A percentile compares a stretch with the other conserved stretches of the same genome.
These are phyloP conservation scores for Penicillium sp. DNA, from an alignment of 2,329 filamentous ascomycete genomes.

Conservation along the genomic window DNA sequence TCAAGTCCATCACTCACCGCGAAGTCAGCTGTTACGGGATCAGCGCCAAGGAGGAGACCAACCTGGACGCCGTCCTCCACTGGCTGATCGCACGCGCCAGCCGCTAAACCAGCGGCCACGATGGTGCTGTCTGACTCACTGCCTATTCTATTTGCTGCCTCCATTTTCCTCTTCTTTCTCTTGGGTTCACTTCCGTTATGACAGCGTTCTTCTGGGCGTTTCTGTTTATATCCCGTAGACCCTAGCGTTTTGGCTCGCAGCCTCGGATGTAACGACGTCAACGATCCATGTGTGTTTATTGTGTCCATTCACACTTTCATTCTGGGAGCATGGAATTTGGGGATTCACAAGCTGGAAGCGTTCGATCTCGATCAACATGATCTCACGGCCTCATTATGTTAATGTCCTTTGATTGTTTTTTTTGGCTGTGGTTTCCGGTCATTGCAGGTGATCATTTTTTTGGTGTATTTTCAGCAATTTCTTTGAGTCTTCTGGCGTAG, in stretches of 20 bases:
- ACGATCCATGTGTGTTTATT: slow-evolving; percentile 31
- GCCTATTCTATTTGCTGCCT: slow-evolving; percentile 9
- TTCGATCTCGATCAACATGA: slow-evolving; percentile 2
- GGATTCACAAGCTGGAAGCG: slow-evolving; percentile 3
- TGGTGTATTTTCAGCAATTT: too few relatives aligned
- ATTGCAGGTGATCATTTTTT: too few relatives aligned
- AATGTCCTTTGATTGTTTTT: too few relatives aligned
- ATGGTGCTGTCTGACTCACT: slow-evolving; percentile 1
- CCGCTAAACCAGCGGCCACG: slow-evolving; percentile 53
- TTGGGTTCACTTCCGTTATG: slow-evolving; percentile 7
- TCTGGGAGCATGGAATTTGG: slow-evolving; percentile 11
- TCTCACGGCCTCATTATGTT: slow-evolving; percentile 3
- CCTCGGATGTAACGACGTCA: slow-evolving; percentile 51
- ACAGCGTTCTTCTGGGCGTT: slow-evolving; percentile 12
- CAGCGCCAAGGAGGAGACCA: slow-evolving; percentile 97
- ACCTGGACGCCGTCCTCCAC: slow-evolving; percentile 92
- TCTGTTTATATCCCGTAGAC: slow-evolving; percentile 24
- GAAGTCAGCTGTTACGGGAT: slow-evolving; percentile 99
- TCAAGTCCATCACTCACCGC: slow-evolving; percentile 83
- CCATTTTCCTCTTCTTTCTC: slow-evolving; percentile 9
- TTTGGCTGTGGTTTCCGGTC: too few relatives aligned
- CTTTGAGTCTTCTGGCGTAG: too few relatives aligned
- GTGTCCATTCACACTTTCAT: not conserved
- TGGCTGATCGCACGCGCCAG: slow-evolving; percentile 91
- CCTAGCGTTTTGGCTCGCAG: slow-evolving; percentile 33